These are phyloP conservation scores for Rutstroemia sydowiana DNA, from an alignment of 2,329 filamentous ascomycete species.

Conservation along the genomic window DNA sequence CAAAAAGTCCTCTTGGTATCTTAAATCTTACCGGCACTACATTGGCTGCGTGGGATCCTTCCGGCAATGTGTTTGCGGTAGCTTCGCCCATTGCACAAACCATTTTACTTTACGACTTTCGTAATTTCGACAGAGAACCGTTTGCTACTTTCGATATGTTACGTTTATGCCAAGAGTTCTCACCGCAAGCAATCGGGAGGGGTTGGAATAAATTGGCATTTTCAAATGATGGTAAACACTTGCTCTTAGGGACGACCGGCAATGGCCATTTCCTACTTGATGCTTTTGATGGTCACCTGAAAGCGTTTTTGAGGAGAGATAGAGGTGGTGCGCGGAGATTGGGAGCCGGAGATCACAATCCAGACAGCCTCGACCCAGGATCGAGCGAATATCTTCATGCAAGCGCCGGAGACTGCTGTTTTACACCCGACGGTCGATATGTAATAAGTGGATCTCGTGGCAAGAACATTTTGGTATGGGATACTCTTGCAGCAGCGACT, in stretches of 20 bases:
- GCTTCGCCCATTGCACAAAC: slow-evolving; percentile 73
- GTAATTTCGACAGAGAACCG: slow-evolving; percentile 87
- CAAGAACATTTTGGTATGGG: slow-evolving; percentile 79
- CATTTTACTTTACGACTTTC: slow-evolving; percentile 83
- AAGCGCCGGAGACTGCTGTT: slow-evolving; percentile 73
- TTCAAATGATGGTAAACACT: slow-evolving; percentile 85
- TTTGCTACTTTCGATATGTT: slow-evolving; percentile 77
- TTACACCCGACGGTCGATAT: slow-evolving; percentile 83
- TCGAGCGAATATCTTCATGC: slow-evolving; percentile 36
- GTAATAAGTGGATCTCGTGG: slow-evolving; percentile 69
- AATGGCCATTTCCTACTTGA: slow-evolving; percentile 88
- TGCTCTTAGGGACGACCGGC: slow-evolving; percentile 78
- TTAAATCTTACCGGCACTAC: slow-evolving; percentile 75
- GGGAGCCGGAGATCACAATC: slow-evolving; percentile 43
- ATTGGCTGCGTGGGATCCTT: slow-evolving; percentile 85
- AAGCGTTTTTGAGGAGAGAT: slow-evolving; percentile 60
- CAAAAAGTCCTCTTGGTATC: slow-evolving; percentile 70
- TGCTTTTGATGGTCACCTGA: slow-evolving; percentile 76
- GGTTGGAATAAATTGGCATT: slow-evolving; percentile 93
- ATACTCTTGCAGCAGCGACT: slow-evolving; percentile 53
- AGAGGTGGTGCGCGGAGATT: slow-evolving; percentile 46
- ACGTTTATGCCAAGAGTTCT: slow-evolving; percentile 44
- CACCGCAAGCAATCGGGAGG: slow-evolving; percentile 42
- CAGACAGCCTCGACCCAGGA: slow-evolving; percentile 21
- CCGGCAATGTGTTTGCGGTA: slow-evolving; percentile 84